Evolutionary conservation across 257 asterid species (phyloP), one percentile per base, ranked within the genome.

Genomic region (Rauvolfia tetraphylla): DNA sequence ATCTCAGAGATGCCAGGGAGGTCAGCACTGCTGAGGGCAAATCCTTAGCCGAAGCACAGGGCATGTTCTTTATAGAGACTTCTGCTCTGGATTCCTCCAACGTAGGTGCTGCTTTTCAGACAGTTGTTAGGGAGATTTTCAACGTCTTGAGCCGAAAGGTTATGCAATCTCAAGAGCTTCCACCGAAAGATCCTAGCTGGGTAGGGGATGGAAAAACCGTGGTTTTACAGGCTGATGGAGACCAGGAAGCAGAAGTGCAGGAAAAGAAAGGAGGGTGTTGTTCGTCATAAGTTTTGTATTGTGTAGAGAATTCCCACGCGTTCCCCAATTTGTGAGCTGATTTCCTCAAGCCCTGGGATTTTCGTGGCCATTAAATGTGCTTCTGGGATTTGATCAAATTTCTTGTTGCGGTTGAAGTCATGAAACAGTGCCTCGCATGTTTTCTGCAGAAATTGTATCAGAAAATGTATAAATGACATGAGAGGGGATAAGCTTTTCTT

Each of bases 1-100:
- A 94, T 81, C 87, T 94, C 54, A 89, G 89, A 86, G 98, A 92
- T 76, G 93, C 91, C 13, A 92, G 98, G 69, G 98, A 94, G 85
- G 98, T 94, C 66, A 83, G 90, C 34, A 92, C 97, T 25, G 93
- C 89, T 0, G 97, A 94, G 82, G 98, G 97, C 69, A 94, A 90
- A 83, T 68, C 87, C 79, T 81, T 94, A 82, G 98, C 98, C 0
- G 97, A 94, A 87, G 83, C 92, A 18, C 89, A 92, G 79, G 89
- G 95, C 72, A 80, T 94, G 68, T 94, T 94, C 84, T 94, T 94
- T 74, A 92, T 94, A 7, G 98, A 94, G 84, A 94, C 98, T 7
- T 94, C 98, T 9, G 98, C 98, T 79, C 88, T 94, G 44, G 97
- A 92, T 78, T 94, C 97, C 22, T 92, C 97, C 41, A 94, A 94